Base-by-base conservation (phyloP, 441 rosid species). In the Corymbia citriodora region DNA sequence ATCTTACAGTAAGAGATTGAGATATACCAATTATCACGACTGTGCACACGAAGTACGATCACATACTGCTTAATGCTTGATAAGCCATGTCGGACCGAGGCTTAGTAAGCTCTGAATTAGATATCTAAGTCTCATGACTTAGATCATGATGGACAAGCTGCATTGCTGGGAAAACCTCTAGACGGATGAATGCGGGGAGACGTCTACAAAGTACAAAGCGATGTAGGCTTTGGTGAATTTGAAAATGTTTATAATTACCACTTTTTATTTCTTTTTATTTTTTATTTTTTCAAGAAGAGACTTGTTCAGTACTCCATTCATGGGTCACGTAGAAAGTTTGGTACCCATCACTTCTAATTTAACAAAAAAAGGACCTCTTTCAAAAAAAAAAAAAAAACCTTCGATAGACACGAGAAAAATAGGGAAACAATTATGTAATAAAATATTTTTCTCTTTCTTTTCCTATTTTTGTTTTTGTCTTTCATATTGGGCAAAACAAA, bases 31-130 rank as follows among this genome's bases (percentile, higher is more conserved):
- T 74, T 0, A 19, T 70, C 14, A 31, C 45, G 13, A 33, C 3
- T 0, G 8, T 40, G 52, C 52, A 2, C 0, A 10, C 12, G n/a
- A 23, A 79, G 21, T 23, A 21, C 10, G n/a, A 23, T 9, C 29
- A 23, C 3, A 2, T 19, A 12, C 1, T 72, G 27, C 15, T 6
- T 1, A 21, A 10, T 0, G 4, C 29, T 21, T 1, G 17, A 11
- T 10, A 40, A 40, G 6, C 4, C 52, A 1, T 0, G 10, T 79
- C 1, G 17, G 49, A 79, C 10, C 6, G 2, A 40, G n/a, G 52
- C 2, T 45, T 23, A 1, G 2, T 23, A 45, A 79, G 23, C 6
- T 79, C 52, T 1, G 45, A 79, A 23, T 21, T 13, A 12, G 14
- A 40, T 40, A 2, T 72, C 5, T 3, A 7, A 19, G 49, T 36